phyloP scores from a whole-genome alignment of 2,329 filamentous ascomycete species.

The Coniella vitis region DNA sequence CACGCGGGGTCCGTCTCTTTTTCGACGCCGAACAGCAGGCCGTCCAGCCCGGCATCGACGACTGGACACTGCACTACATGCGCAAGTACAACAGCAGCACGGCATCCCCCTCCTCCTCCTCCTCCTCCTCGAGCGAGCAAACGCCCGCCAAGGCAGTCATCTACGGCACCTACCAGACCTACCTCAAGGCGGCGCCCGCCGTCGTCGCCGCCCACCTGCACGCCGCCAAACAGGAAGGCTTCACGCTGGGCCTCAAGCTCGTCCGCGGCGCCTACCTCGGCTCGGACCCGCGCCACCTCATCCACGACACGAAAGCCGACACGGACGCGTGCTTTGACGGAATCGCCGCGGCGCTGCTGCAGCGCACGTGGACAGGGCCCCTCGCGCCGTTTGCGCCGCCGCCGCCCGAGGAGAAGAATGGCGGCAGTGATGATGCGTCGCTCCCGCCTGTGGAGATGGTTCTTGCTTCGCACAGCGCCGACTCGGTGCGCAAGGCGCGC shows the following conservation, averaged over 20 bases:
- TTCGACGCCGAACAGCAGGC: slow-evolving; percentile 82
- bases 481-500: slow-evolving; percentile 56
- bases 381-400: slow-evolving; percentile 37
- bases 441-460: slow-evolving; percentile 60
- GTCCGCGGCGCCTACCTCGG: slow-evolving; percentile 70
- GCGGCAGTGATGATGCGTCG: too few species aligned
- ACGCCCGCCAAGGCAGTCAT: slow-evolving; percentile 61
- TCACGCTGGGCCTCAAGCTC: slow-evolving; percentile 66
- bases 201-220: slow-evolving; percentile 55
- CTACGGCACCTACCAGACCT: slow-evolving; percentile 76
- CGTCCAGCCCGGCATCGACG: slow-evolving; percentile 72
- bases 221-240: slow-evolving; percentile 50
- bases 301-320: slow-evolving; percentile 64
- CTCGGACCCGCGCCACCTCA: slow-evolving; percentile 61
- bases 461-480: slow-evolving; percentile 76
- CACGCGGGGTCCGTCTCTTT: slow-evolving; percentile 64
- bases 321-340: slow-evolving; percentile 69
- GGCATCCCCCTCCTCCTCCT: background rate
- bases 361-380: slow-evolving; percentile 50
- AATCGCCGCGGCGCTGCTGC: slow-evolving; percentile 61
- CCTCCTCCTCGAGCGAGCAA: too few species aligned
- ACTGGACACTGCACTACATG: slow-evolving; percentile 73
- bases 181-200: slow-evolving; percentile 56
- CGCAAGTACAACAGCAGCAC: slow-evolving; percentile 59
- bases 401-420: slow-evolving; percentile 15